Evolutionary conservation across 2,329 filamentous ascomycete genomes (phyloP).

Genomic region (Verruconis gallopava): DNA sequence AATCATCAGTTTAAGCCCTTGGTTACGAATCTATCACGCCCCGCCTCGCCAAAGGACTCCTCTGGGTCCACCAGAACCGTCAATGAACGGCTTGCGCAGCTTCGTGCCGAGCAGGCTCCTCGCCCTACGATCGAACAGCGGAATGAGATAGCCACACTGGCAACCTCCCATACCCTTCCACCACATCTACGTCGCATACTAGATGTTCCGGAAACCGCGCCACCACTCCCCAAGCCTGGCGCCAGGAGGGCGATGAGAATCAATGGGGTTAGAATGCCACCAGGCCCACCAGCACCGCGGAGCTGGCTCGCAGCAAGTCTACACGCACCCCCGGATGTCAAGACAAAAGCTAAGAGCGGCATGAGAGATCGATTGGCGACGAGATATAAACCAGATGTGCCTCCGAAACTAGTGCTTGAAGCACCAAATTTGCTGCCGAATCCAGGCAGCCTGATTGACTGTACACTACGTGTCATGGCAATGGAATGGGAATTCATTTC

Average conservation of each 20-base stretch:
- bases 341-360: background rate
- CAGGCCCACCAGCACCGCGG: conserved; percentile 32
- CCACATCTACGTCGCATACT: conserved; percentile 32
- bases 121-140: conserved; percentile 28
- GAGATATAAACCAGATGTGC: background rate
- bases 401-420: conserved; percentile 1
- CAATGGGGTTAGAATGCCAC: conserved; percentile 20
- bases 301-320: conserved; percentile 30
- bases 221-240: conserved; percentile 31
- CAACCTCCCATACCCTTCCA: conserved; percentile 30
- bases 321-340: conserved; percentile 16
- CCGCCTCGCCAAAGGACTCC: background rate
- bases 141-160: conserved; percentile 29
- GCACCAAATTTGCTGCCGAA: conserved; percentile 1
- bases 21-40: background rate
- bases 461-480: conserved; percentile 40
- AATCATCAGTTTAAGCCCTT: conserved; percentile 1
- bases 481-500: conserved; percentile 43
- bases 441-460: conserved; percentile 35
- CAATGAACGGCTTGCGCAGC: conserved; percentile 34
- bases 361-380: background rate
- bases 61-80: conserved; percentile 19
- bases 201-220: conserved; percentile 32
- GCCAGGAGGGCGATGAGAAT: conserved; percentile 20
- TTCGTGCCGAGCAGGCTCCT: conserved; percentile 30